Conservation (phyloP, 371 early-diverging fungal genomes). For the Rhizopus arrhizus region DNA sequence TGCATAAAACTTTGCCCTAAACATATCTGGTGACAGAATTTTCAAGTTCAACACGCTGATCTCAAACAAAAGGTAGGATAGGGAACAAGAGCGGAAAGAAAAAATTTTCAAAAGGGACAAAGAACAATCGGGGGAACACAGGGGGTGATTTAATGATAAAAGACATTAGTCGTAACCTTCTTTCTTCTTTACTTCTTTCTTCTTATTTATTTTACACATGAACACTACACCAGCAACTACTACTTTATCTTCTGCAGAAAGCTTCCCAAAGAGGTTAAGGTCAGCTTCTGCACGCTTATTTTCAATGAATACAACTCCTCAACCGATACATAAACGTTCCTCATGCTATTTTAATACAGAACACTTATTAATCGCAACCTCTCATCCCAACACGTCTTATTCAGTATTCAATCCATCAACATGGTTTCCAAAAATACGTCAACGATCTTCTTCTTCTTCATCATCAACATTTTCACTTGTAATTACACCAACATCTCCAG, state of each 20-base stretch:
- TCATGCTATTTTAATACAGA: constrained; percentile 11
- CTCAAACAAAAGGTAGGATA: background rate
- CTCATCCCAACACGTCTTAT: background rate
- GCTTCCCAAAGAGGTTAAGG: constrained; percentile 23
- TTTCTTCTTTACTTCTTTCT: background rate
- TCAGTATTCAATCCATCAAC: constrained; percentile 16
- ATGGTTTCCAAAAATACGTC: constrained; percentile 24
- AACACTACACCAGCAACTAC: background rate
- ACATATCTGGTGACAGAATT: no score
- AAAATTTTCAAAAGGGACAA: background rate
- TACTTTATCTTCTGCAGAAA: constrained; percentile 11
- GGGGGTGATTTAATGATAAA: background rate
- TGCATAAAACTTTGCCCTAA: no score
- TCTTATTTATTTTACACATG: background rate
- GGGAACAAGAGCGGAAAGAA: background rate
- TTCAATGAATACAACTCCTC: constrained; percentile 6
- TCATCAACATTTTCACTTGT: constrained; percentile 26
- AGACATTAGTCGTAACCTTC: background rate
- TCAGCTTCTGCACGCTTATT: constrained; percentile 26
- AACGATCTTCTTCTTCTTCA: constrained; percentile 24
- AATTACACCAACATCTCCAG: constrained; percentile 11
- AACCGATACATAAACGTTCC: constrained; percentile 3
- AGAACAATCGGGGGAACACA: background rate
- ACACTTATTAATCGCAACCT: background rate
- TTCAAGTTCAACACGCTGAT: no score